Percentiles rank a stretch among this genome's conserved stretches.
phyloP scores from a whole-genome alignment of 164 flowering plant genomes.

The Magnolia officinalis region DNA sequence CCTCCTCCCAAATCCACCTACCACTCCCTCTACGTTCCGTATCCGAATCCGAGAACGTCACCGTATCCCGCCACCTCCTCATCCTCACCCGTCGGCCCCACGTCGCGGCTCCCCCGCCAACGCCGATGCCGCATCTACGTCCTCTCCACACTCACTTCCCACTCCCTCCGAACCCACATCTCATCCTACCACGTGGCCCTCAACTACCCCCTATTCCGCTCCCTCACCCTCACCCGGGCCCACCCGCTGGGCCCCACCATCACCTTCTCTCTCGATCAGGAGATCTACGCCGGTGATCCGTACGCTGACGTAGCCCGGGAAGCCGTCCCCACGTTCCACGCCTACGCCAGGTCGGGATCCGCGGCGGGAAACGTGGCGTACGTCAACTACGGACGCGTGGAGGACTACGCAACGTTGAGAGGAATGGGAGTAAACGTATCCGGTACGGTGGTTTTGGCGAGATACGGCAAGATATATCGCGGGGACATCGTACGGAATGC shows the following conservation, averaged over 20 bases:
- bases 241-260: conserved; percentile 23
- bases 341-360: conserved; percentile 55
- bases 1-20: conserved; percentile 31
- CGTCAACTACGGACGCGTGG: conserved; percentile 62
- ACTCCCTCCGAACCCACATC: conserved; percentile 33
- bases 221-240: conserved; percentile 27
- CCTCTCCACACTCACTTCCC: conserved; percentile 40
- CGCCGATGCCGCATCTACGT: conserved; percentile 62
- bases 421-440: conserved; percentile 51
- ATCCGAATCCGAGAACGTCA: conserved; percentile 39
- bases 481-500: conserved; percentile 70
- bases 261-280: conserved; percentile 43
- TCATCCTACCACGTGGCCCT: conserved; percentile 45
- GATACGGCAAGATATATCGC: conserved; percentile 64
- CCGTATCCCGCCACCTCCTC: conserved; percentile 51
- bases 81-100: conserved; percentile 65
- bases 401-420: conserved; percentile 43
- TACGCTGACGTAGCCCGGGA: conserved; percentile 46
- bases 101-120: conserved; percentile 60
- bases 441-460: conserved; percentile 49
- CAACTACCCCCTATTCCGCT: conserved; percentile 49
- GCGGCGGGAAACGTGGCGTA: conserved; percentile 52
- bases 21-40: conserved; percentile 41
- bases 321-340: conserved; percentile 63
- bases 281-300: conserved; percentile 43